Base-by-base conservation (phyloP, 257 asterid genomes). In the Solanum virginianum region DNA sequence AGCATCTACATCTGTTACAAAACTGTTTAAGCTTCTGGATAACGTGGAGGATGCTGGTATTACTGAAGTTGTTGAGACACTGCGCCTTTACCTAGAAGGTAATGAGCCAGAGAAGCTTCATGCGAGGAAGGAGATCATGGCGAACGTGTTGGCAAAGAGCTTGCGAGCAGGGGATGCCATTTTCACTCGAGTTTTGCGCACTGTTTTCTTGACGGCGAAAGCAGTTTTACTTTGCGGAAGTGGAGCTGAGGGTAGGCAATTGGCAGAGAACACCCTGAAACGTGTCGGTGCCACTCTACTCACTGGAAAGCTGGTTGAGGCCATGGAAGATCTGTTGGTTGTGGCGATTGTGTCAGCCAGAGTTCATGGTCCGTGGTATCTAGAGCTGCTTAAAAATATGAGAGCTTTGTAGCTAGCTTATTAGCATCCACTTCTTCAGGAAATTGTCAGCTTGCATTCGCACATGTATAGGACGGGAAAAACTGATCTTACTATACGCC, bases 71-170 rank as follows among this genome's bases (percentile, higher is more conserved):
- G 87, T 85, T 5, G 85, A 85, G 47, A 62, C 85, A 13, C 71
- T 85, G 20, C 68, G 51, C 71, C 49, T 39, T 81, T 80, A 60
- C 62, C 63, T 70, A 8, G 85, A 65, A 55, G 72, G 80, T 10
- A 85, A 85, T 57, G 85, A 85, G 71, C 45, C 84, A 80, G 81
- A 85, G 54, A 85, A 80, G 87, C 74, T 24, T 68, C 81, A 59
- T 80, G 72, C 63, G 41, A 80, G 87, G 87, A 80, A 80, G 81
- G 87, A 85, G 84, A 83, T 85, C 41, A 80, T 85, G 87, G 80
- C 7, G 13, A 85, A 85, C 13, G 62, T 66, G 87, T 80, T 80
- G 60, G 71, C 71, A 8, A 85, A 71, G 81, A 85, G 87, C 85
- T 80, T 85, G 56, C 79, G 62, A 65, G 39, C 85, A 2, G 87